Conservation (phyloP, 768 basidiomycete genomes). For the Mycena albidolilacea region DNA sequence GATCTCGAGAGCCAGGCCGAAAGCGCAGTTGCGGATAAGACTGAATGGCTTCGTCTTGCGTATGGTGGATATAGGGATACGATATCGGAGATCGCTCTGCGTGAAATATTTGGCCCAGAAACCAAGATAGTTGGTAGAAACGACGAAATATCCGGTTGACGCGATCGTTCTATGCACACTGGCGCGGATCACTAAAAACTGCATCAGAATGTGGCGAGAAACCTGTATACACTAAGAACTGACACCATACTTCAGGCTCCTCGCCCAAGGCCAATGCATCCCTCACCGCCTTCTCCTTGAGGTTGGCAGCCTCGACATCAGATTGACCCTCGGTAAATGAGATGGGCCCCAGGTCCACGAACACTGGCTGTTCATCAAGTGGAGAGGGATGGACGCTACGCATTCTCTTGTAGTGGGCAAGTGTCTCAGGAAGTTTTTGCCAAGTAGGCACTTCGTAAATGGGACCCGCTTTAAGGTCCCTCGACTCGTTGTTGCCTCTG, state of each 20-base stretch:
- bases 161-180: constrained; percentile 52
- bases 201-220: neutral
- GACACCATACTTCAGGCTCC: constrained; percentile 56
- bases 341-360: constrained; percentile 61
- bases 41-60: constrained; percentile 55
- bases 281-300: constrained; percentile 51
- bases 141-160: constrained; percentile 59
- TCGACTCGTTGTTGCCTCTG: neutral
- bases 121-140: constrained; percentile 56
- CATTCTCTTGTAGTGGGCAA: constrained; percentile 24
- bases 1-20: constrained; percentile 61
- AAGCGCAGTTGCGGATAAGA: constrained; percentile 44
- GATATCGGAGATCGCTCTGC: constrained; percentile 56
- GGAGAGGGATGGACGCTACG: constrained; percentile 21
- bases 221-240: constrained; percentile 33
- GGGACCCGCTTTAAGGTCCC: constrained; percentile 15
- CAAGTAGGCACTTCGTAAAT: constrained; percentile 45
- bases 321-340: constrained; percentile 47
- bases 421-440: constrained; percentile 42
- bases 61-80: constrained; percentile 58
- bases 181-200: constrained; percentile 52
- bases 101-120: constrained; percentile 65
- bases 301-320: constrained; percentile 31
- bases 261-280: constrained; percentile 49
- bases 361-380: constrained; percentile 43